A percentile compares a stretch with the other conserved stretches of the same genome.
These are phyloP conservation scores for Coleophoma cylindrospora DNA, from an alignment of 2,329 filamentous ascomycete genomes.

Conservation along the genomic window DNA sequence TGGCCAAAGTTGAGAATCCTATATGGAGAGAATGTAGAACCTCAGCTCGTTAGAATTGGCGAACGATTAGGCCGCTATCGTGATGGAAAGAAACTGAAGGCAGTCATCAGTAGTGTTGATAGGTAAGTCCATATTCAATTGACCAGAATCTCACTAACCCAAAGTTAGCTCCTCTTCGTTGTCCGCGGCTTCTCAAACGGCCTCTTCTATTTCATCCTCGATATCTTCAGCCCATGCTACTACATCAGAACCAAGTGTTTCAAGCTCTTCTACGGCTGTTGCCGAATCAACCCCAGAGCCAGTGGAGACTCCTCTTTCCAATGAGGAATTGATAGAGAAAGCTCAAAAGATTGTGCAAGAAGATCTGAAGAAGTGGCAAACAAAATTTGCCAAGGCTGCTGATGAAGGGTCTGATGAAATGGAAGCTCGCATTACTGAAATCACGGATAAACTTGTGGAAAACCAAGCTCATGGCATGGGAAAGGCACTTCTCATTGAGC, in stretches of 20 bases:
- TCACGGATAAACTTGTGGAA: conserved; percentile 65
- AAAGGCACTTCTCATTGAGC: conserved; percentile 58
- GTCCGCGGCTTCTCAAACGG: conserved; percentile 21
- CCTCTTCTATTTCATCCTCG: conserved; percentile 21
- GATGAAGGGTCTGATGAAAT: conserved; percentile 76
- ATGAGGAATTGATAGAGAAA: conserved; percentile 50
- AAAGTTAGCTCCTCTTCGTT: conserved; percentile 19
- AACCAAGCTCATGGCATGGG: conserved; percentile 63
- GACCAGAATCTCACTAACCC: conserved; percentile 2
- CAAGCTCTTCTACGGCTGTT: conserved; percentile 10
- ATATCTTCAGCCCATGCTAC: conserved; percentile 15
- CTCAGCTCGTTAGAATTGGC: conserved; percentile 87
- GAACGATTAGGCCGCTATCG: conserved; percentile 76
- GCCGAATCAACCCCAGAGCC: conserved; percentile 15
- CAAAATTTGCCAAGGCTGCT: conserved; percentile 79
- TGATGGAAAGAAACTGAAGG: conserved; percentile 56
- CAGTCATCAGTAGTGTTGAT: conserved; percentile 50
- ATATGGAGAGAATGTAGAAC: conserved; percentile 90
- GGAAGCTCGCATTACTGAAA: conserved; percentile 57
- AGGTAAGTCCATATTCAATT: conserved; percentile 25
- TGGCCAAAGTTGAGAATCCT: conserved; percentile 78
- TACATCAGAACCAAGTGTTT: conserved; percentile 18
- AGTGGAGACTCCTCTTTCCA: conserved; percentile 26
- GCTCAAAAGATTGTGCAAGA: conserved; percentile 65
- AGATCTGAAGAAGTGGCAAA: conserved; percentile 82